Evolutionary conservation across 2,329 filamentous ascomycete species (phyloP).

Genomic region (Periglandula ipomoeae): DNA sequence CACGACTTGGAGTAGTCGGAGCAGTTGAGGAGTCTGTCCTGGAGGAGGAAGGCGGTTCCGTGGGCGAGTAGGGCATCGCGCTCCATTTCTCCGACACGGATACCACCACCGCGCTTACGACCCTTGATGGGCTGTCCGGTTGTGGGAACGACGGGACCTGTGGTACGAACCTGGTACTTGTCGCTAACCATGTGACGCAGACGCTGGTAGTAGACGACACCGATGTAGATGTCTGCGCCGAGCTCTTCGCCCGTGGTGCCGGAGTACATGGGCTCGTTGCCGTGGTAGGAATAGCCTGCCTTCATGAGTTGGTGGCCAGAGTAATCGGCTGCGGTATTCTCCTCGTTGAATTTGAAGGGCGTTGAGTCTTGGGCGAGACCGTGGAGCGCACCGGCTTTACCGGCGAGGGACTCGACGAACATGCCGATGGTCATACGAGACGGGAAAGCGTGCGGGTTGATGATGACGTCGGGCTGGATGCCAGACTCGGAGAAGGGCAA

Average conservation of each 20-base stretch:
- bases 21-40: slow-evolving; percentile 94
- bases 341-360: slow-evolving; percentile 88
- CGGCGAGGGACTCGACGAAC: slow-evolving; percentile 95
- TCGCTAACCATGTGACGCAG: slow-evolving; percentile 99
- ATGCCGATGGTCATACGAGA: slow-evolving; percentile 99
- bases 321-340: slow-evolving; percentile 85
- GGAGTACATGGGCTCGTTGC: slow-evolving; percentile 97
- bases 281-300: slow-evolving; percentile 95
- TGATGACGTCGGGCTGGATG: slow-evolving; percentile 95
- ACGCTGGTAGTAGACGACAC: slow-evolving; percentile 96
- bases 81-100: slow-evolving; percentile 99
- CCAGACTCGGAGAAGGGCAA: slow-evolving; percentile 97
- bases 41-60: slow-evolving; percentile 87
- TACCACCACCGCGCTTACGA: slow-evolving; percentile 91
- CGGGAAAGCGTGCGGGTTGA: slow-evolving; percentile 98
- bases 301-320: slow-evolving; percentile 93
- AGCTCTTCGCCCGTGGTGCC: slow-evolving; percentile 94
- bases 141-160: slow-evolving; percentile 79
- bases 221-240: slow-evolving; percentile 89
- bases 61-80: slow-evolving; percentile 90
- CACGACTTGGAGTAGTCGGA: slow-evolving; percentile 86
- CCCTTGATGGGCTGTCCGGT: slow-evolving; percentile 98
- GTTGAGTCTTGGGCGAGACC: slow-evolving; percentile 94
- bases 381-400: slow-evolving; percentile 88
- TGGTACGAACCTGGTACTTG: slow-evolving; percentile 97